phyloP scores from a whole-genome alignment of 805 yeast species.

The Kodamaea lidongshanica region DNA sequence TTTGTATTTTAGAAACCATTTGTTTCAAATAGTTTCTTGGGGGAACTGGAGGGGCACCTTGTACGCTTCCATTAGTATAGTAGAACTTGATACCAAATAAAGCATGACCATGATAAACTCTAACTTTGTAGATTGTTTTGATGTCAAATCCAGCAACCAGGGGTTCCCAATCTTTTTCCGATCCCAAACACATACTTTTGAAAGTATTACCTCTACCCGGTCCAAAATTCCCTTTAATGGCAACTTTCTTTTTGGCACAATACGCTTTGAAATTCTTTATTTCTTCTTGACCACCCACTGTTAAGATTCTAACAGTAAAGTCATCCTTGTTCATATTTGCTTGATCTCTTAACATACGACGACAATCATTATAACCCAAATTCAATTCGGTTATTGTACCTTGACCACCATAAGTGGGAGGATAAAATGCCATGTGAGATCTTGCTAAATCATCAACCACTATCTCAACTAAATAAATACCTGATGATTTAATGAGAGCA shows the following conservation, averaged over 20 bases:
- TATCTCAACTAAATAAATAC: constrained; percentile 73
- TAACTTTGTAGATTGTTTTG: constrained; percentile 40
- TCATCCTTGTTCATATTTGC: constrained; percentile 20
- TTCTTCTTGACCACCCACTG: constrained; percentile 56
- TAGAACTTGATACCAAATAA: constrained; percentile 73
- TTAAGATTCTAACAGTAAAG: constrained; percentile 48
- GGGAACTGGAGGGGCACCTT: constrained; percentile 39
- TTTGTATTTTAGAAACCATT: constrained; percentile 5
- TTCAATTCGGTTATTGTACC: constrained; percentile 53
- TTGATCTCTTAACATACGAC: constrained; percentile 22
- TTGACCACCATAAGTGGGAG: constrained; percentile 47
- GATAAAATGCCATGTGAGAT: constrained; percentile 56
- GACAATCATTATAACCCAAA: constrained; percentile 42
- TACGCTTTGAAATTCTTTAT: constrained; percentile 44
- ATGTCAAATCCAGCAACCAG: constrained; percentile 31
- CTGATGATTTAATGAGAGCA: constrained; percentile 48
- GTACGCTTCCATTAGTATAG: constrained; percentile 5
- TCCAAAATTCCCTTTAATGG: constrained; percentile 35
- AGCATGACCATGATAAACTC: constrained; percentile 70
- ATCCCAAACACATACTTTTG: constrained; percentile 33
- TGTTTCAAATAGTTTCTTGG: constrained; percentile 33
- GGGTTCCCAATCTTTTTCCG: constrained; percentile 13
- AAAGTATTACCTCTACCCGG: constrained; percentile 37
- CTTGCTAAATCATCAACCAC: constrained; percentile 51
- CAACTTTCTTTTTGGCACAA: constrained; percentile 7